phyloP scores from a whole-genome alignment of 768 basidiomycete species.

The Termitomyces sp. region DNA sequence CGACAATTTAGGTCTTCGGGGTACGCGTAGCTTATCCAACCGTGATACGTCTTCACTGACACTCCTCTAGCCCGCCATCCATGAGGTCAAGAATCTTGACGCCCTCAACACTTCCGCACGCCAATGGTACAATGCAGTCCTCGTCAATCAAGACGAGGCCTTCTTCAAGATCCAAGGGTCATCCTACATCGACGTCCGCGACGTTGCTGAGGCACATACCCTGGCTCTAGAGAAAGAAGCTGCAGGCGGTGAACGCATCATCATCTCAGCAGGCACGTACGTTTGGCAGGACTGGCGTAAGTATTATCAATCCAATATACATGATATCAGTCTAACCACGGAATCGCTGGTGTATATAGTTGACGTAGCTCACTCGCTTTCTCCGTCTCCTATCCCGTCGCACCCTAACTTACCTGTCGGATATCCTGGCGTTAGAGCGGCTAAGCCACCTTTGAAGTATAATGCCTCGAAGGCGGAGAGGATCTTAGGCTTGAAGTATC shows the following conservation, averaged over 20 bases:
- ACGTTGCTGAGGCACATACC: slow-evolving; percentile 48
- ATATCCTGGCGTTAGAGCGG: slow-evolving; percentile 25
- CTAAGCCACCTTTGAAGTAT: slow-evolving; percentile 24
- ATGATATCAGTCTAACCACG: not conserved
- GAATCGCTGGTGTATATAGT: slow-evolving; percentile 19
- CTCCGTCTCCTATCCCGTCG: slow-evolving; percentile 25
- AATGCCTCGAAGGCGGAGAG: slow-evolving; percentile 32
- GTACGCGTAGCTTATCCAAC: slow-evolving; percentile 12
- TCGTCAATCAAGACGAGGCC: slow-evolving; percentile 15
- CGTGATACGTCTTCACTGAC: not conserved
- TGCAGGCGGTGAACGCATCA: slow-evolving; percentile 51
- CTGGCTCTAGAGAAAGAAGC: slow-evolving; percentile 41
- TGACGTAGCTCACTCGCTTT: slow-evolving; percentile 31
- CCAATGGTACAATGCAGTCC: slow-evolving; percentile 29
- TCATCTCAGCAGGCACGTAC: slow-evolving; percentile 28
- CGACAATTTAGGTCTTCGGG: slow-evolving; percentile 23
- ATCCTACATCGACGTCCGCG: slow-evolving; percentile 41
- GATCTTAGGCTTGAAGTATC: slow-evolving; percentile 40
- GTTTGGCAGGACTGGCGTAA: slow-evolving; percentile 27
- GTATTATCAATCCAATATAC: not conserved
- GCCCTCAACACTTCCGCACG: slow-evolving; percentile 33
- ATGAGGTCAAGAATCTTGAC: slow-evolving; percentile 24
- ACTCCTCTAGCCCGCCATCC: slow-evolving; percentile 32
- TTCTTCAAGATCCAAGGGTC: slow-evolving; percentile 19
- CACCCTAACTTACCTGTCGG: slow-evolving; percentile 26